A percentile compares a stretch with the other conserved stretches of the same genome.
phyloP scores from a whole-genome alignment of 2,329 filamentous ascomycete genomes.

The Magnaporthiopsis incrustans region DNA sequence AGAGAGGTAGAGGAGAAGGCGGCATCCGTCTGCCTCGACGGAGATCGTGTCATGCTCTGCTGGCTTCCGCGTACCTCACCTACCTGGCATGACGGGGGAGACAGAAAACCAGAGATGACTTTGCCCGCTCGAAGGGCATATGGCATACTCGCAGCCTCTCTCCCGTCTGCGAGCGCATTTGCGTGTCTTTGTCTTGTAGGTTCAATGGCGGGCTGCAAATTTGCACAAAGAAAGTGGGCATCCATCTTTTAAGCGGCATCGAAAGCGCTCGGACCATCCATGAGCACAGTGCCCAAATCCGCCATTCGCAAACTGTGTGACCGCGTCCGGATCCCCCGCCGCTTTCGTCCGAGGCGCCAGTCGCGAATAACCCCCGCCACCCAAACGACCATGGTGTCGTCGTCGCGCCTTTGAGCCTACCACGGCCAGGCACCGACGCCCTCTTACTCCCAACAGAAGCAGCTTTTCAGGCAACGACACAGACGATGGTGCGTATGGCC shows the following conservation, averaged over 20 bases:
- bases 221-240: background rate
- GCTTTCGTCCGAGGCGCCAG: background rate
- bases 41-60: background rate
- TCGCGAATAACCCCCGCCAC: background rate
- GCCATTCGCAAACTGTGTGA: background rate
- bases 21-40: background rate
- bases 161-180: background rate
- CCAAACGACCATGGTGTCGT: background rate
- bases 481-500: background rate
- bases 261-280: background rate
- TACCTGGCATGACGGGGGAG: background rate
- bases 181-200: background rate
- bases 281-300: background rate
- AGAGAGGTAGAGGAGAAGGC: background rate
- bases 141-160: background rate
- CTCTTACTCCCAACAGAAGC: background rate
- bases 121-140: background rate
- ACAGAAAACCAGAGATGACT: background rate
- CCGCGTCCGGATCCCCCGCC: background rate
- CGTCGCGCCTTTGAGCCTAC: background rate
- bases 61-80: background rate
- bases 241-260: background rate
- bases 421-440: background rate
- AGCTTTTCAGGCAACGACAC: background rate
- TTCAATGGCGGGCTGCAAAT: background rate